Percentiles rank a stretch among this genome's conserved stretches.
phyloP scores from a whole-genome alignment of 176 grass and related monocot species.

The Themeda triandra region DNA sequence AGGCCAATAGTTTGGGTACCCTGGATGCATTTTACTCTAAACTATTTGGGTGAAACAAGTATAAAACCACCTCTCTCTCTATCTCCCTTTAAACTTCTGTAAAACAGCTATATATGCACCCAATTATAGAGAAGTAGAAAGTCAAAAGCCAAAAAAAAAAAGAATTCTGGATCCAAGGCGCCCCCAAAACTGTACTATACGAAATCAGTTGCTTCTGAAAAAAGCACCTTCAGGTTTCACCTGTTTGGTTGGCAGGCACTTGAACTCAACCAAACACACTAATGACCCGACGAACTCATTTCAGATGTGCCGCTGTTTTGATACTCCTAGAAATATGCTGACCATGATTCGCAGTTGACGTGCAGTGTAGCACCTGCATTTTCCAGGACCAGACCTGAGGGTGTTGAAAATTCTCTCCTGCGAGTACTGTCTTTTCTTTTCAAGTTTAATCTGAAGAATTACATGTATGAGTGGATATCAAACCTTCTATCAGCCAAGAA shows the following conservation, averaged over 20 bases:
- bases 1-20: no score
- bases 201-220: neutral
- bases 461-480: constrained; percentile 11
- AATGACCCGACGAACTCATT: constrained; percentile 44
- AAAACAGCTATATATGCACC: neutral
- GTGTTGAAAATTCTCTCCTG: constrained; percentile 75
- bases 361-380: constrained; percentile 56
- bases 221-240: neutral
- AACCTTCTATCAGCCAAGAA: neutral
- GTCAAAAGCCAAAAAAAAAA: neutral
- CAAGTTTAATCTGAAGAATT: constrained; percentile 66
- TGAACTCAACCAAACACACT: neutral
- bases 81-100: neutral
- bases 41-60: neutral
- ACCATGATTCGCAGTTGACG: constrained; percentile 31
- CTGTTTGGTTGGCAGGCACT: neutral
- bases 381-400: constrained; percentile 55
- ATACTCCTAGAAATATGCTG: constrained; percentile 44
- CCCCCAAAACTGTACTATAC: neutral
- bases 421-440: constrained; percentile 61
- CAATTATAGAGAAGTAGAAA: neutral
- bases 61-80: neutral
- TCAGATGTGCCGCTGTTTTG: constrained; percentile 57
- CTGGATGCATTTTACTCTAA: no score
- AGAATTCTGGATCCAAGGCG: neutral